Conservation (phyloP, 2,329 filamentous ascomycete species). For the Hymenoscyphus scutula region DNA sequence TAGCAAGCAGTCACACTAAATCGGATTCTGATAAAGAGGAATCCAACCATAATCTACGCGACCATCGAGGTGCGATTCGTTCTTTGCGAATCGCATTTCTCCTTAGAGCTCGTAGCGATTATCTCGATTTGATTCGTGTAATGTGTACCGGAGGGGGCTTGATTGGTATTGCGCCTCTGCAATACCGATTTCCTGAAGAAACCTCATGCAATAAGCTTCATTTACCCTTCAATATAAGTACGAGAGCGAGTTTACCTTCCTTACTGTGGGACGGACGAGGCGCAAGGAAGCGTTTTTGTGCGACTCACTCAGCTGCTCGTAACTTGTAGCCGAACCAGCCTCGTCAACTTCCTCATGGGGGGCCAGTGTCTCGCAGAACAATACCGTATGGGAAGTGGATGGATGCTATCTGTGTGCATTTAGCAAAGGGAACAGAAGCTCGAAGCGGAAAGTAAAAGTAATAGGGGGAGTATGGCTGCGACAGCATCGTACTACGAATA, state of each 20-base stretch:
- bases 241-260: not conserved
- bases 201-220: slow-evolving; percentile 3
- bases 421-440: not conserved
- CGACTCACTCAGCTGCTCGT: not conserved
- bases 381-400: not conserved
- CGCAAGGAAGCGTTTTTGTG: not conserved
- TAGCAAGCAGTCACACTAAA: not conserved
- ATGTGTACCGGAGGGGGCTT: not conserved
- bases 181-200: not conserved
- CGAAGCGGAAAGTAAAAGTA: not conserved
- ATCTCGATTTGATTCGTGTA: not conserved
- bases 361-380: not conserved
- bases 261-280: not conserved
- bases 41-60: not conserved
- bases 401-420: not conserved
- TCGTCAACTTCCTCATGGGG: not conserved
- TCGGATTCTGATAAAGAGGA: too few species aligned
- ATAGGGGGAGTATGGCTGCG: not conserved
- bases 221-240: not conserved
- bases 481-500: not conserved
- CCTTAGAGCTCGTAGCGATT: not conserved
- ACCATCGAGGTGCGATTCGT: not conserved
- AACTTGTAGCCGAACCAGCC: not conserved
- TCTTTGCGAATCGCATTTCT: not conserved
- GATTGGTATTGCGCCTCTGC: slow-evolving; percentile 1